phyloP scores from a whole-genome alignment of 2,329 filamentous ascomycete genomes.

The Clarireedia paspali region DNA sequence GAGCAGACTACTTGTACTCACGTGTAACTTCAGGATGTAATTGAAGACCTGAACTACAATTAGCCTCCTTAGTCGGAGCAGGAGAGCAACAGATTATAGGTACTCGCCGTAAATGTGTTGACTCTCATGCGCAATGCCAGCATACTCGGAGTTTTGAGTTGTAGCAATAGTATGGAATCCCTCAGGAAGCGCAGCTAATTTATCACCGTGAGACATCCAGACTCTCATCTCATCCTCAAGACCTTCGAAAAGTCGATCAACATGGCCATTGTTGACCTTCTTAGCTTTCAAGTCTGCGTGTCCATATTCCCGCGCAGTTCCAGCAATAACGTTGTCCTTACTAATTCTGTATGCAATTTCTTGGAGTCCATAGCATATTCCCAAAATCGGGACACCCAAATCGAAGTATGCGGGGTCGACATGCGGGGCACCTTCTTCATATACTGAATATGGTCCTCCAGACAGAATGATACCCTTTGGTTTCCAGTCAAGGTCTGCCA shows the following conservation, averaged over 20 bases:
- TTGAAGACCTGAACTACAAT: constrained; percentile 4
- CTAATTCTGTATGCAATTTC: constrained; percentile 67
- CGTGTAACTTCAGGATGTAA: constrained; percentile 48
- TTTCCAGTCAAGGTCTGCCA: constrained; percentile 67
- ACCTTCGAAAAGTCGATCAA: constrained; percentile 72
- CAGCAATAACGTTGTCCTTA: constrained; percentile 56
- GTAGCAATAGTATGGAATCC: constrained; percentile 67
- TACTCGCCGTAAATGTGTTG: constrained; percentile 60
- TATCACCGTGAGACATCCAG: constrained; percentile 88
- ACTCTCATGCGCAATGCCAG: constrained; percentile 65
- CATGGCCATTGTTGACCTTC: constrained; percentile 46
- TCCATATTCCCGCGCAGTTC: constrained; percentile 43
- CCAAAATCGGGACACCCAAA: constrained; percentile 28
- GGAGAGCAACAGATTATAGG: neutral
- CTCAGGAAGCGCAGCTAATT: constrained; percentile 66
- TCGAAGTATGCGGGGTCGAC: constrained; percentile 74
- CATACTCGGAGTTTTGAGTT: constrained; percentile 69
- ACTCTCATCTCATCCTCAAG: constrained; percentile 62
- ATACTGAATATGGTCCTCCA: constrained; percentile 69
- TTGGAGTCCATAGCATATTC: constrained; percentile 44
- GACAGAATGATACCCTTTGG: constrained; percentile 79
- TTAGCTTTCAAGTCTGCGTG: constrained; percentile 46
- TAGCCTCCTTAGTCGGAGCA: neutral
- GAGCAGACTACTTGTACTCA: neutral
- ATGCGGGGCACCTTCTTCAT: constrained; percentile 68